A percentile compares a stretch with the other conserved stretches of the same genome.
Evolutionary conservation across 306 rosid genomes (phyloP).

Genomic region (Dicorynia guianensis): DNA sequence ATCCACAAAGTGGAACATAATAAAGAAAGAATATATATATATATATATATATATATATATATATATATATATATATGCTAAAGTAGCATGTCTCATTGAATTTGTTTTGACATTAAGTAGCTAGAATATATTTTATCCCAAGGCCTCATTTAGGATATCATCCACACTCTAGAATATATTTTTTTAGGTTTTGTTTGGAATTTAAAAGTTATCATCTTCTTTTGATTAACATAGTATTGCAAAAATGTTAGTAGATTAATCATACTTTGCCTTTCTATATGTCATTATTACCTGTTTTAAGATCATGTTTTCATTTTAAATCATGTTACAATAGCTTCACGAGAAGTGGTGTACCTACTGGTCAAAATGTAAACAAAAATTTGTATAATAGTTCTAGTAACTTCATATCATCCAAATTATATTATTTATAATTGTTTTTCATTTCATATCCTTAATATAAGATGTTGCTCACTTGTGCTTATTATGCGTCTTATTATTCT

Average conservation of each 20-base stretch:
- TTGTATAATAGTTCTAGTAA: slow-evolving; percentile 57
- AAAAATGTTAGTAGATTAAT: neutral
- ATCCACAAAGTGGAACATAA: slow-evolving; percentile 28
- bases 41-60: too few species aligned
- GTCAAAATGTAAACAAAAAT: slow-evolving; percentile 95
- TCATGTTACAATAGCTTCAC: slow-evolving; percentile 81
- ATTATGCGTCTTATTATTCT: too few species aligned
- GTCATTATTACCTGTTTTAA: neutral
- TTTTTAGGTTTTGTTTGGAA: neutral
- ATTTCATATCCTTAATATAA: slow-evolving; percentile 1
- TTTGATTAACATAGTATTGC: neutral
- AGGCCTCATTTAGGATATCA: too few species aligned
- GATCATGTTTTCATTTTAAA: slow-evolving; percentile 48
- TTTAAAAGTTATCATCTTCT: neutral
- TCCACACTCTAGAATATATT: too few species aligned
- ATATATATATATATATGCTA: neutral
- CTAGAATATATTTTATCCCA: too few species aligned
- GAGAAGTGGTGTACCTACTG: slow-evolving; percentile 98
- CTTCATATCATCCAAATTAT: neutral
- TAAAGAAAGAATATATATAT: neutral
- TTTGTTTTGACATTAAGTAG: neutral
- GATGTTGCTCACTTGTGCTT: too few species aligned
- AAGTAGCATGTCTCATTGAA: neutral
- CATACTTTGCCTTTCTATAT: neutral
- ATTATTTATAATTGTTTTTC: slow-evolving; percentile 17